Conservation (phyloP, 768 basidiomycete genomes). For the Tylopilus rubrobrunneus region DNA sequence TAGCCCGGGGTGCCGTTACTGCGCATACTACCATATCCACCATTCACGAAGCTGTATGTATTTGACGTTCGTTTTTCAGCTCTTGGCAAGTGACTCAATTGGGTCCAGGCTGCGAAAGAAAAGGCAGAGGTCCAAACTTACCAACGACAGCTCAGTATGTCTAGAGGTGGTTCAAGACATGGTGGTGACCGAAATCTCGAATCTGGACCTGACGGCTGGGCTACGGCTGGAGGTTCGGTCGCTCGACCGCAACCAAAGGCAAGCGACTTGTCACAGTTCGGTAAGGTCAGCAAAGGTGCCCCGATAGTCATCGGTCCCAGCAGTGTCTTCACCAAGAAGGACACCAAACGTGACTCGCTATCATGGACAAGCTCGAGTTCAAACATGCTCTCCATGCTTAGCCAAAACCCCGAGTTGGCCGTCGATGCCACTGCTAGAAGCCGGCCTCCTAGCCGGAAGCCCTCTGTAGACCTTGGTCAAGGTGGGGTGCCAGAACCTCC, state of each 20-base stretch:
- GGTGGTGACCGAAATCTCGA: slow-evolving; percentile 69
- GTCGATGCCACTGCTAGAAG: slow-evolving; percentile 52
- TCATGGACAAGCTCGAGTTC: slow-evolving; percentile 75
- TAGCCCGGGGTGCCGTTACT: slow-evolving; percentile 55
- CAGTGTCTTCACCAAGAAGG: slow-evolving; percentile 80
- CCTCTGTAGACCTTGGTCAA: slow-evolving; percentile 48
- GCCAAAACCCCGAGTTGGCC: slow-evolving; percentile 53
- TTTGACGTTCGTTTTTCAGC: not conserved
- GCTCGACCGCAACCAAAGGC: slow-evolving; percentile 67
- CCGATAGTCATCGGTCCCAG: slow-evolving; percentile 80
- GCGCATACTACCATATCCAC: slow-evolving; percentile 88
- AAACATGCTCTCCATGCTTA: slow-evolving; percentile 89
- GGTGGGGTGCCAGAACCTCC: slow-evolving; percentile 42
- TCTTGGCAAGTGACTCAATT: slow-evolving; percentile 4
- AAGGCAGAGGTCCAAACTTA: slow-evolving; percentile 64
- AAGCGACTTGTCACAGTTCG: slow-evolving; percentile 83
- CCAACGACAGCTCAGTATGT: slow-evolving; percentile 70
- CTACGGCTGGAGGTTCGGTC: slow-evolving; percentile 53
- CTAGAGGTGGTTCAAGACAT: slow-evolving; percentile 85
- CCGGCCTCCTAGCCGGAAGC: slow-evolving; percentile 46
- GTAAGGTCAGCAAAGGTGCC: slow-evolving; percentile 73
- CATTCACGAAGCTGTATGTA: slow-evolving; percentile 77
- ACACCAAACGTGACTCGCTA: slow-evolving; percentile 64
- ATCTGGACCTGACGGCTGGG: slow-evolving; percentile 84
- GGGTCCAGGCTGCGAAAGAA: slow-evolving; percentile 72